These are phyloP conservation scores for Fusarium sterilihyphosum DNA, from an alignment of 2,329 filamentous ascomycete species.

Conservation along the genomic window DNA sequence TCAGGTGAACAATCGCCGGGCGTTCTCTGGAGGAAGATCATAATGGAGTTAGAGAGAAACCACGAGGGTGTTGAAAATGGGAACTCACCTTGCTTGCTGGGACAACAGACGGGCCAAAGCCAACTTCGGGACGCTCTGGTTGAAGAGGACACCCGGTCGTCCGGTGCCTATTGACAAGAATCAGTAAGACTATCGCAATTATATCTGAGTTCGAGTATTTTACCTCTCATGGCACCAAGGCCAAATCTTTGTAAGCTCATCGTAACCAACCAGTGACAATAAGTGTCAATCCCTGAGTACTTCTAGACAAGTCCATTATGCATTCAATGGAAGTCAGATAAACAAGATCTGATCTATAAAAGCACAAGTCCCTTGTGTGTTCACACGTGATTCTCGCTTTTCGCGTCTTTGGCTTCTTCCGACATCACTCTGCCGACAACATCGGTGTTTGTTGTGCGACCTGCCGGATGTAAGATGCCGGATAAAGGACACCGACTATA, in stretches of 20 bases:
- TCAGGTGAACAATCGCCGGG: background rate
- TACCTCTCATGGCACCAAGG: background rate
- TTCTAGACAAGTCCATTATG: background rate
- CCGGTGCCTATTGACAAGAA: background rate
- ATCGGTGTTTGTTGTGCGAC: background rate
- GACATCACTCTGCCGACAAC: background rate
- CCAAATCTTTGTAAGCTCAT: constrained; percentile 6
- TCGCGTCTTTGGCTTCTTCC: background rate
- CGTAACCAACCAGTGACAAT: background rate
- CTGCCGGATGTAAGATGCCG: background rate
- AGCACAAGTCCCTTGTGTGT: background rate
- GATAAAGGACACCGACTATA: background rate
- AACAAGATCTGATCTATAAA: background rate
- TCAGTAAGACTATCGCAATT: background rate
- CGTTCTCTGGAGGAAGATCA: background rate
- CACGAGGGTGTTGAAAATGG: background rate
- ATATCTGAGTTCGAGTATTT: fast-evolving
- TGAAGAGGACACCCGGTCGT: background rate
- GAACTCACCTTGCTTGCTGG: constrained; percentile 2
- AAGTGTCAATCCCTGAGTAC: background rate
- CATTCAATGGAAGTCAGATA: background rate
- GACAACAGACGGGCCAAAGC: background rate
- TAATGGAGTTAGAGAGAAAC: background rate
- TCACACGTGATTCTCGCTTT: background rate
- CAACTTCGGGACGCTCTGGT: background rate